phyloP scores from a whole-genome alignment of 2,329 filamentous ascomycete species.

The Fusarium torreyae region DNA sequence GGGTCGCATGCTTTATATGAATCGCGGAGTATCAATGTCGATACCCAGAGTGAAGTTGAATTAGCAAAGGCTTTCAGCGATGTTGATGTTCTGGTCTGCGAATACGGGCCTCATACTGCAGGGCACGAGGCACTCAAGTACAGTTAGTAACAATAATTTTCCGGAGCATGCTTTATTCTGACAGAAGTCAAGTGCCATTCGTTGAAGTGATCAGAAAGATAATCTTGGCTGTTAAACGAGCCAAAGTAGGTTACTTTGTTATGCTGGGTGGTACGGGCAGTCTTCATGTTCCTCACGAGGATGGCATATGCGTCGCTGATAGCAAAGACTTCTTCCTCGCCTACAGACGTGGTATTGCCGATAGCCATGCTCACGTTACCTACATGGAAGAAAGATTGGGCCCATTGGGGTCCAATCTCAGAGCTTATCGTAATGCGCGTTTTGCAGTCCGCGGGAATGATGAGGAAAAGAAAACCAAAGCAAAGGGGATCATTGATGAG shows the following conservation, averaged over 20 bases:
- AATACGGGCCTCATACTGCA: conserved; percentile 22
- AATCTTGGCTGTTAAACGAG: conserved; percentile 9
- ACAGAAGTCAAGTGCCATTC: neutral
- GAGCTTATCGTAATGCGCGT: conserved; percentile 8
- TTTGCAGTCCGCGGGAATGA: neutral
- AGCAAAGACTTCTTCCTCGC: conserved; percentile 17
- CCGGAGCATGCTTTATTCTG: too few relatives aligned
- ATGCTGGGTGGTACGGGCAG: conserved; percentile 21
- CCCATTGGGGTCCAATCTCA: neutral
- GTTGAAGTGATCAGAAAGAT: conserved; percentile 13
- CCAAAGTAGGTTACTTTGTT: conserved; percentile 22
- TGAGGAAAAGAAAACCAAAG: neutral
- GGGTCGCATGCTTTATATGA: conserved; percentile 9
- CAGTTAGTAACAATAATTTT: neutral
- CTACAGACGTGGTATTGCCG: conserved; percentile 19
- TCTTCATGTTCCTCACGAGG: conserved; percentile 2
- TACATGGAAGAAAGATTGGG: conserved; percentile 30
- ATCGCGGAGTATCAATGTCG: neutral
- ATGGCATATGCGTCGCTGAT: neutral
- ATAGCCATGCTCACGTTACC: conserved; percentile 24
- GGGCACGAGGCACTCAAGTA: conserved; percentile 16
- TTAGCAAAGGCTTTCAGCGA: conserved; percentile 3
- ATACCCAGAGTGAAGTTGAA: neutral
- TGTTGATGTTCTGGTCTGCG: conserved; percentile 12
- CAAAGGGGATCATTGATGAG: neutral